These are phyloP conservation scores for Thermochaetoides dissita DNA, from an alignment of 2,329 filamentous ascomycete genomes.

Conservation along the genomic window DNA sequence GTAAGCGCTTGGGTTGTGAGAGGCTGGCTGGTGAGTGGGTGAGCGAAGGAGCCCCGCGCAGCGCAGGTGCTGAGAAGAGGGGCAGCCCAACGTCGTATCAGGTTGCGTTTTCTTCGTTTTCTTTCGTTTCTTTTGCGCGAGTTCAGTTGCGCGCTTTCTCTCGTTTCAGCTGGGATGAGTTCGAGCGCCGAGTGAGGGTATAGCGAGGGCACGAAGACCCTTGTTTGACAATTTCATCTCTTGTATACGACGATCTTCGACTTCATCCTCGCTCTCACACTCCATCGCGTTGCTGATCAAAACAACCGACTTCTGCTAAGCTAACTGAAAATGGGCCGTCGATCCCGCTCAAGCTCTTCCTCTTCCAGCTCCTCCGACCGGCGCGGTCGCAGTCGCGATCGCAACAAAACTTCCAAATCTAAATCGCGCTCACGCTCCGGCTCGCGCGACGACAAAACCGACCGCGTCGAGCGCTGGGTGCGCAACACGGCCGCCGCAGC, in stretches of 20 bases:
- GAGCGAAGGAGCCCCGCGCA: too few species aligned
- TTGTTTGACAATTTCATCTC: not conserved
- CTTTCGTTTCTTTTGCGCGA: too few species aligned
- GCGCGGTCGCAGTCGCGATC: not conserved
- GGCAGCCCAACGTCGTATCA: too few species aligned
- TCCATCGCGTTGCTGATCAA: not conserved
- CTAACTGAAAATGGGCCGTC: not conserved
- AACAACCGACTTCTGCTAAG: not conserved
- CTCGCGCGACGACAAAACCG: not conserved
- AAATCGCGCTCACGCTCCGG: not conserved
- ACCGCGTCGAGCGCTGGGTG: not conserved
- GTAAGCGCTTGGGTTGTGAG: too few species aligned
- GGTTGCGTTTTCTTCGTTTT: too few species aligned
- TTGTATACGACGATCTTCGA: not conserved
- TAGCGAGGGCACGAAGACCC: not conserved
- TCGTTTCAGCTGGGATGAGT: not conserved
- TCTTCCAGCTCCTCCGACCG: not conserved
- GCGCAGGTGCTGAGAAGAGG: too few species aligned
- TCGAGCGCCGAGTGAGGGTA: not conserved
- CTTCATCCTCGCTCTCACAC: not conserved
- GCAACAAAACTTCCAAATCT: too few species aligned
- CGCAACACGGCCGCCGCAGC: not conserved
- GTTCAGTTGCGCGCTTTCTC: too few species aligned
- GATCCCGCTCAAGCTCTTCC: not conserved
- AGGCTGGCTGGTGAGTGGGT: too few species aligned